Percentiles rank a stretch among this genome's conserved stretches.
phyloP scores from a whole-genome alignment of 2,329 filamentous ascomycete species.

The Penicillium sp. region DNA sequence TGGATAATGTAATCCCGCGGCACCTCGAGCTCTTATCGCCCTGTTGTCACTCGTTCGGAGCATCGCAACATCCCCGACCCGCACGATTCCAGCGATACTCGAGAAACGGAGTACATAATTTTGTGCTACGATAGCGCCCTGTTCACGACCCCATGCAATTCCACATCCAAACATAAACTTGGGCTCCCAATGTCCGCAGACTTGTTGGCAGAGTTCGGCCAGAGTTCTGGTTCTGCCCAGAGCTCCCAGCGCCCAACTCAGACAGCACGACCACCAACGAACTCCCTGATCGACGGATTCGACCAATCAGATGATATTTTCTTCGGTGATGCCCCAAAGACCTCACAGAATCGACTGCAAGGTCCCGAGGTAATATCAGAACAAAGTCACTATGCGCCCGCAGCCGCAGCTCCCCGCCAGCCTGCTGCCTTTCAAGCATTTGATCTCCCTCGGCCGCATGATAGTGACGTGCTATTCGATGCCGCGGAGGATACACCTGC shows the following conservation, averaged over 20 bases:
- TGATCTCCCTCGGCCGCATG: conserved; percentile 32
- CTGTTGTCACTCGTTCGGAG: conserved; percentile 10
- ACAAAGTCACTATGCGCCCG: conserved; percentile 14
- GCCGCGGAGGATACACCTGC: conserved; percentile 48
- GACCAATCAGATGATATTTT: conserved; percentile 33
- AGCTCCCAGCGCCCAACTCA: conserved; percentile 22
- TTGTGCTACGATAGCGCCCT: neutral
- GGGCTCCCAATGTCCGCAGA: conserved; percentile 58
- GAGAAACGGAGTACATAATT: neutral
- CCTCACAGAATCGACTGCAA: neutral
- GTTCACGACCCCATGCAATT: neutral
- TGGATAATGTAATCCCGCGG: conserved; percentile 33
- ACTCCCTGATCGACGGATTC: conserved; percentile 33
- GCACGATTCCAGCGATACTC: conserved; percentile 4
- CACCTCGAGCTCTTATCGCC: conserved; percentile 29
- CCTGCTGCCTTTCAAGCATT: conserved; percentile 20
- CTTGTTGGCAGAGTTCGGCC: conserved; percentile 59
- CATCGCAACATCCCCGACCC: conserved; percentile 19
- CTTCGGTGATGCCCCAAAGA: conserved; percentile 13
- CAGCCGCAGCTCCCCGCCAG: conserved; percentile 13
- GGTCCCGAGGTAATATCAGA: neutral
- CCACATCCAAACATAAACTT: conserved; percentile 11
- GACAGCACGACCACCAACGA: conserved; percentile 19
- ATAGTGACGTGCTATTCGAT: conserved; percentile 68
- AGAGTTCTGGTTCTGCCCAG: conserved; percentile 29